Base-by-base conservation (phyloP, 2,329 filamentous ascomycete species). In the Aspergillus ibericus region DNA sequence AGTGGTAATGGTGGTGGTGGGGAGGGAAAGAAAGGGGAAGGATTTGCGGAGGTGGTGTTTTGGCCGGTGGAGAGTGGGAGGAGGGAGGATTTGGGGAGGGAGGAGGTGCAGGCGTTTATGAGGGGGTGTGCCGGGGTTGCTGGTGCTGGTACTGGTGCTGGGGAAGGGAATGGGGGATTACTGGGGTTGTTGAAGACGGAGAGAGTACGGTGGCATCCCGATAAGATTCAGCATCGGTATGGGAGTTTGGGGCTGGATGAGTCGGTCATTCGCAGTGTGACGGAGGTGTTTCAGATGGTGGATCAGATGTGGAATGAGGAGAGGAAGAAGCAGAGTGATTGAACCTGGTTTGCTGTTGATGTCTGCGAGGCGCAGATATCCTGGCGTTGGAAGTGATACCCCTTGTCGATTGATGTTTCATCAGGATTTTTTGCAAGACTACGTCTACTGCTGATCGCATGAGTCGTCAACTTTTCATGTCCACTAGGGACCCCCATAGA, bases 121-220 rank as follows among this genome's bases (percentile, higher is more conserved):
- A 79, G 84, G 0, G 78, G 82, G 69, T 82, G 81, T n/a, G 81
- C 81, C 6, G 35, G 44, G 4, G 53, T 59, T 32, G n/a, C 25
- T n/a, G n/a, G n/a, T n/a, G n/a, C n/a, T n/a, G n/a, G n/a, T n/a
- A n/a, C n/a, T n/a, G n/a, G n/a, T n/a, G n/a, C n/a, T 27, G 16
- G 29, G 29, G 29, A 32, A 32, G 29, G 29, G 29, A 9, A 49
- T 29, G 76, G 79, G 58, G 38, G 38, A 13, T 56, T 84, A 18
- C 55, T 76, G 13, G 78, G 82, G 46, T 72, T 83, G 5, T 80
- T 98, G 53, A 96, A 96, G 75, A 80, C 86, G 5, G 95, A 99
- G 79, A 86, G 95, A 53, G 88, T 98, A 16, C 83, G 92, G 15
- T 99, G 95, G 95, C 95, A 99, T 79, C 95, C 95, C 4, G 95